Evolutionary conservation across 2,329 filamentous ascomycete genomes (phyloP).

Genomic region (Venturia aucupariae): DNA sequence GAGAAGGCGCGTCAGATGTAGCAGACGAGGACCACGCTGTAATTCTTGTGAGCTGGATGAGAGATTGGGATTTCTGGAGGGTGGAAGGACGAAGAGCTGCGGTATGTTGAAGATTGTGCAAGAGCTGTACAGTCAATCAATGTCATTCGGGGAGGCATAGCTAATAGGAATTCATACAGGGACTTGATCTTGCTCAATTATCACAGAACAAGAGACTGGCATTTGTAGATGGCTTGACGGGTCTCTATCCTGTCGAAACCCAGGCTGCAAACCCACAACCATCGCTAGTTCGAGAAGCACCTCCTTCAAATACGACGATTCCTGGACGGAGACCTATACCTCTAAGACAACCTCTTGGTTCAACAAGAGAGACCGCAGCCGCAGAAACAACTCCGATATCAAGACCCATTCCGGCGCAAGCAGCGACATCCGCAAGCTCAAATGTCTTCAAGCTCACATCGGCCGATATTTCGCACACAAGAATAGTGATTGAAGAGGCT

Average conservation of each 20-base stretch:
- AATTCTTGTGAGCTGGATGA: slow-evolving; percentile 73
- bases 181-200: slow-evolving; percentile 59
- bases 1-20: slow-evolving; percentile 25
- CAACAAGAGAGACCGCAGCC: neutral
- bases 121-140: neutral
- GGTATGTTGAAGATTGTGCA: slow-evolving; percentile 30
- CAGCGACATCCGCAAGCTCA: slow-evolving; percentile 4
- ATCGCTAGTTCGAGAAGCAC: neutral
- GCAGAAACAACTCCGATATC: neutral
- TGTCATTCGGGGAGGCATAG: neutral
- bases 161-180: slow-evolving; percentile 33
- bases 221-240: slow-evolving; percentile 67
- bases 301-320: neutral
- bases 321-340: slow-evolving; percentile 5
- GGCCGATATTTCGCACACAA: slow-evolving; percentile 22
- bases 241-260: slow-evolving; percentile 37
- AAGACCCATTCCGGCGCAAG: neutral
- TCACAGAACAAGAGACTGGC: slow-evolving; percentile 50
- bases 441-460: slow-evolving; percentile 21
- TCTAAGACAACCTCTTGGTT: neutral
- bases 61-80: slow-evolving; percentile 70
- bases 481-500: slow-evolving; percentile 23
- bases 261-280: slow-evolving; percentile 4
- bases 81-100: slow-evolving; percentile 58
- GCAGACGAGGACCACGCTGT: slow-evolving; percentile 34